Conservation (phyloP, 1,139 yeast species). For the Geotrichum bryndzae region DNA sequence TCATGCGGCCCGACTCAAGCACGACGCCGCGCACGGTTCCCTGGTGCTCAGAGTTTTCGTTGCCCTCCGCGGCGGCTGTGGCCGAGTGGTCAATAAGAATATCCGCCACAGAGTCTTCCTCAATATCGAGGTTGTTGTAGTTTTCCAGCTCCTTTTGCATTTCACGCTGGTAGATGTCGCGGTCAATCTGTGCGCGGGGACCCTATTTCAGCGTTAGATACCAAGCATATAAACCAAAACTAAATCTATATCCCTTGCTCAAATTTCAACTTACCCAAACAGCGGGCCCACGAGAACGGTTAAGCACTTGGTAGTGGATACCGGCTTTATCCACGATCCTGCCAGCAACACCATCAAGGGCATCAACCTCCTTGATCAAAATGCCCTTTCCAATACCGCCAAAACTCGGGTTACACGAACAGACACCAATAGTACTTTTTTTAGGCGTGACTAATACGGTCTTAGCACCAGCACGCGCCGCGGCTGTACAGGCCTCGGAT, state of each 20-base stretch:
- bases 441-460: constrained; percentile 78
- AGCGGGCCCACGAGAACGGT: constrained; percentile 89
- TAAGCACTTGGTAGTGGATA: constrained; percentile 80
- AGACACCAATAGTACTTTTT: constrained; percentile 73
- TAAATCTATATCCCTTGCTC: background rate
- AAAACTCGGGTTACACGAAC: constrained; percentile 96
- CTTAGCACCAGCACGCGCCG: constrained; percentile 73
- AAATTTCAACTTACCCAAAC: constrained; percentile 50
- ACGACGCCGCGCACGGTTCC: constrained; percentile 58
- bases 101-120: constrained; percentile 80
- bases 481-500: constrained; percentile 92
- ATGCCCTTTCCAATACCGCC: constrained; percentile 99
- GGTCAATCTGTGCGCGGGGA: constrained; percentile 92
- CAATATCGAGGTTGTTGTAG: constrained; percentile 56
- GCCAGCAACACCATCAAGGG: constrained; percentile 88
- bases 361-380: constrained; percentile 85
- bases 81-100: constrained; percentile 51
- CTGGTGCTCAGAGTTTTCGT: constrained; percentile 31
- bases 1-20: constrained; percentile 56
- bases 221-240: background rate
- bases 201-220: constrained; percentile 39
- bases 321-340: constrained; percentile 87
- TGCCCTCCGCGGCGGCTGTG: constrained; percentile 23
- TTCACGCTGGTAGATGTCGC: constrained; percentile 66
- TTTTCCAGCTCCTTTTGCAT: constrained; percentile 64